These are phyloP conservation scores for Exophiala alcalophila DNA, from an alignment of 2,329 filamentous ascomycete genomes.

Conservation along the genomic window DNA sequence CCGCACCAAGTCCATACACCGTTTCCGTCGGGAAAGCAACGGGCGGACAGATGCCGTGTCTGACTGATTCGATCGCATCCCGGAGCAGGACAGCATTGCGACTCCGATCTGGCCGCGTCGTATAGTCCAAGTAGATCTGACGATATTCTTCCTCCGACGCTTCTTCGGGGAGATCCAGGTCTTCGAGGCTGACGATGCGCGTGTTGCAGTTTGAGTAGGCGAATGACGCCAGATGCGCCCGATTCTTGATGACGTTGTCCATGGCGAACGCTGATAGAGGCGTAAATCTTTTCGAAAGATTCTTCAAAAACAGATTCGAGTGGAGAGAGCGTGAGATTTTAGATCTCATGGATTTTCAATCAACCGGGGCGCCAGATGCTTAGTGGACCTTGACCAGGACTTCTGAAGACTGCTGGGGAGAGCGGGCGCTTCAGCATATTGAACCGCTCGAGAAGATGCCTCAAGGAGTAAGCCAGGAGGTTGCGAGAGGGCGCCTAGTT, in stretches of 20 bases:
- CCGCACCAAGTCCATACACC: conserved; percentile 94
- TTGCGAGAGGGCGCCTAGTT: no score
- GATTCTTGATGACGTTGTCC: conserved; percentile 9
- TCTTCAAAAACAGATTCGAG: not conserved
- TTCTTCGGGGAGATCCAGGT: conserved; percentile 24
- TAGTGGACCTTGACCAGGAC: not conserved
- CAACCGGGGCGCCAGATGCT: conserved; percentile 8
- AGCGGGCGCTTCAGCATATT: conserved; percentile 15
- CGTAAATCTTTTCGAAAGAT: not conserved
- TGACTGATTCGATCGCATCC: conserved; percentile 26
- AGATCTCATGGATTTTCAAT: not conserved
- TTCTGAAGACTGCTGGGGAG: conserved; percentile 1
- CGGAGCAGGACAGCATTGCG: conserved; percentile 20
- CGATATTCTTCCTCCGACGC: conserved; percentile 27
- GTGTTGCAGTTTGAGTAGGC: conserved; percentile 29
- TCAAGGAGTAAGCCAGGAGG: not conserved
- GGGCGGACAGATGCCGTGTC: conserved; percentile 46
- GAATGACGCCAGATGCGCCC: conserved; percentile 11
- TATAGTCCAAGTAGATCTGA: conserved; percentile 20
- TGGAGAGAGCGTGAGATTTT: conserved; percentile 8
- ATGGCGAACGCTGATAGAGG: conserved; percentile 9
- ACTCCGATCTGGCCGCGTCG: not conserved
- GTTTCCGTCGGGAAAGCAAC: conserved; percentile 98
- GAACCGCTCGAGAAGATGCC: not conserved
- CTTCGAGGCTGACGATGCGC: conserved; percentile 21